A percentile compares a stretch with the other conserved stretches of the same genome.
These are phyloP conservation scores for Populus pruinosa DNA, from an alignment of 345 rosid genomes.

Conservation along the genomic window DNA sequence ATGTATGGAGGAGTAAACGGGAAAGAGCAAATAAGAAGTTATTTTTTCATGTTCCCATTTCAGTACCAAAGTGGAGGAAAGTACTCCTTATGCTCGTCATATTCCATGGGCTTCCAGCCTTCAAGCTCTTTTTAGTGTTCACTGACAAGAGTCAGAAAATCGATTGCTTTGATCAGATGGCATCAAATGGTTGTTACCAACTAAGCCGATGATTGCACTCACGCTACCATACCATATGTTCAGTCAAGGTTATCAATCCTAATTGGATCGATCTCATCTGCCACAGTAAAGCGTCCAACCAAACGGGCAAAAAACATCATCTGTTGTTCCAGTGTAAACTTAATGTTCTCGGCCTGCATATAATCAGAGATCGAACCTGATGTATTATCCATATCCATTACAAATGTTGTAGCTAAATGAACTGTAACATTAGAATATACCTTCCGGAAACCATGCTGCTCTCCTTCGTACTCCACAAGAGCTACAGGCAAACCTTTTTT, in stretches of 20 bases:
- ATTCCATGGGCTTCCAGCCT: neutral
- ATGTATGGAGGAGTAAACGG: neutral
- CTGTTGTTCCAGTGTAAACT: conserved; percentile 86
- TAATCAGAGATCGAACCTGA: conserved; percentile 12
- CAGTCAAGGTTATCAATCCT: conserved; percentile 72
- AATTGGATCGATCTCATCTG: conserved; percentile 69
- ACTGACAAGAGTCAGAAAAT: neutral
- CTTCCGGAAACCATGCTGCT: conserved; percentile 96
- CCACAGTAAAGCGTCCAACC: conserved; percentile 66
- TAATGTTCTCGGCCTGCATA: conserved; percentile 80
- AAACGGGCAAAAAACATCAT: conserved; percentile 83
- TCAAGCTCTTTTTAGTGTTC: neutral
- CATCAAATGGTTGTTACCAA: neutral
- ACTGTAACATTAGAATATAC: conserved; percentile 28
- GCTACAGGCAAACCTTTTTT: conserved; percentile 89
- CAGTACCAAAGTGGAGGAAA: neutral
- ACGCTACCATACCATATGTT: conserved; percentile 2
- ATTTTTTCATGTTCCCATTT: neutral
- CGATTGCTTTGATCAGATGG: neutral
- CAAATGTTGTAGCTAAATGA: neutral
- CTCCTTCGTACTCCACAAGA: conserved; percentile 91
- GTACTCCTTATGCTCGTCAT: neutral
- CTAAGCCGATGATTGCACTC: neutral
- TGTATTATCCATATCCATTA: neutral
- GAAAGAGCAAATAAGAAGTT: neutral